Evolutionary conservation across 1,284 basidiomycete species (phyloP), one percentile per base, ranked within the genome.

Genomic region (Irpex lacteus): DNA sequence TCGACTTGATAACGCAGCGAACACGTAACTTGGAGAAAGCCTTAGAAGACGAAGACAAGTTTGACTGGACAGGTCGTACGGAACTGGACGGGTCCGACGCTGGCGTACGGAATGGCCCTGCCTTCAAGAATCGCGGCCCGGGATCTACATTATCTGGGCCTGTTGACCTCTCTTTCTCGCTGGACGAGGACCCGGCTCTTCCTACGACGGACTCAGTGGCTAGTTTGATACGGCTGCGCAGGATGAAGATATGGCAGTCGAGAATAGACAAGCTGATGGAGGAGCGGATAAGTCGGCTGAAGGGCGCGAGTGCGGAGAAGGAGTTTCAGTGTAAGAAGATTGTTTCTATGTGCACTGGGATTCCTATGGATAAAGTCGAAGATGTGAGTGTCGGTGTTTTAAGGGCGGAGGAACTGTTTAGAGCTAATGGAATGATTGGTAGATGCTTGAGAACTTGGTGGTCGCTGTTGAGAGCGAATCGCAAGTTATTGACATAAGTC

Each of bases 301-400:
- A 92, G 69, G 92, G 92, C 47, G 89, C 89, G 54, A 91, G 89
- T 72, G 89, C 90, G 13, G 92, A 92, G 75, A 94, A 92, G 75
- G 91, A 95, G 72, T 90, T 90, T 69, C 89, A 94, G 77, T 98
- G 94, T 79, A 91, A 94, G 77, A 94, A 90, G 77, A 91, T 98
- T 65, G 91, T 98, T 19, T 89, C 94, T 21, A 79, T 97, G 61
- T 97, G 95, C 75, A 94, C 95, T 5, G 92, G 92, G 53, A 90
- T 96, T 60, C 86, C 93, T 1, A 83, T 94, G 57, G 93, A 96
- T 70, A 90, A 90, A 74, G 92, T 98, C 55, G 96, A 98, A 76
- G 88, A 88, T 71, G 95, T 96, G 75, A 83, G 90, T 84, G 9
- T 68, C 71, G 65, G 63, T 55, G 19, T 65, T 19, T 56, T 21